Percentiles rank a stretch among this genome's conserved stretches.
Conservation (phyloP, 2,329 filamentous ascomycete species). For the Aspergillus sp. region DNA sequence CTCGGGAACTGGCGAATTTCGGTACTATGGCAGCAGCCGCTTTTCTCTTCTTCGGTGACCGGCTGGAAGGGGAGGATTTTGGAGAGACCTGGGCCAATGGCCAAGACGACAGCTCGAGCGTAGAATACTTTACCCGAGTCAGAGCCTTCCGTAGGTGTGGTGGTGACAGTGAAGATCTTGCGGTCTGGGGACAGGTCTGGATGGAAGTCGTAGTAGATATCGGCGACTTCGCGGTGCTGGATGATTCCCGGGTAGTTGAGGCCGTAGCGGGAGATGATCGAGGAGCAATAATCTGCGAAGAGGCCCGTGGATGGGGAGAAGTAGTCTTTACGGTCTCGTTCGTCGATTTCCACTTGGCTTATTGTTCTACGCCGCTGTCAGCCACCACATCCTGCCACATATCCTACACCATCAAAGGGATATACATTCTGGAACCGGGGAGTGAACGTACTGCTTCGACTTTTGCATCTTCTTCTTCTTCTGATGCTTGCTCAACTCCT, state of each 20-base stretch:
- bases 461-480: conserved; percentile 63
- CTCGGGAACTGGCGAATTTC: conserved; percentile 54
- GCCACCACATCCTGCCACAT: no score
- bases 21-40: conserved; percentile 56
- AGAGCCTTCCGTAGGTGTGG: conserved; percentile 26
- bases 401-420: conserved; percentile 5
- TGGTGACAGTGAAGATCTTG: conserved; percentile 58
- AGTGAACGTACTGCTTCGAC: conserved; percentile 27
- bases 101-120: conserved; percentile 58
- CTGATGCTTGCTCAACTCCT: conserved; percentile 70
- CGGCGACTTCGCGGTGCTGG: conserved; percentile 50
- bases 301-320: conserved; percentile 56
- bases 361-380: conserved; percentile 10
- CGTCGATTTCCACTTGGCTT: conserved; percentile 49
- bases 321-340: conserved; percentile 61
- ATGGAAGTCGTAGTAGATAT: conserved; percentile 53
- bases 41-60: conserved; percentile 30
- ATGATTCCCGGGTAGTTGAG: conserved; percentile 48
- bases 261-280: conserved; percentile 51
- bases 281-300: conserved; percentile 55
- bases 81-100: conserved; percentile 59
- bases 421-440: no score
- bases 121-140: conserved; percentile 43
- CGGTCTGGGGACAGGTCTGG: conserved; percentile 36
- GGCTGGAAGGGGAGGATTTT: conserved; percentile 42